These are phyloP conservation scores for Phialophora chinensis DNA, from an alignment of 2,329 filamentous ascomycete genomes.

Conservation along the genomic window DNA sequence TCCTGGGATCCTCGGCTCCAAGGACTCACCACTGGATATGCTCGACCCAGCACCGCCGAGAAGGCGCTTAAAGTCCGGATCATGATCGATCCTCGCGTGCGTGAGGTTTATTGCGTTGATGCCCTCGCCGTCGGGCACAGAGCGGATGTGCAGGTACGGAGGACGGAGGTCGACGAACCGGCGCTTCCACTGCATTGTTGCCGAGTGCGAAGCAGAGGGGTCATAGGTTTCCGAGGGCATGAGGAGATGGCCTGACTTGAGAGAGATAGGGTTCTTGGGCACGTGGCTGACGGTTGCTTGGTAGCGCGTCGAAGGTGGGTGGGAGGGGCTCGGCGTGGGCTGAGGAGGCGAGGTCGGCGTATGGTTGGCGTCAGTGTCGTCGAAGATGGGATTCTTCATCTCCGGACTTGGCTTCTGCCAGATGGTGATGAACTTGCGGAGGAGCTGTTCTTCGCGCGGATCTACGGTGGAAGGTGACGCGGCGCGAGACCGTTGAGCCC, in stretches of 20 bases:
- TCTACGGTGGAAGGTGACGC: slow-evolving; percentile 28
- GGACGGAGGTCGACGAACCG: slow-evolving; percentile 90
- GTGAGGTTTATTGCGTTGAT: slow-evolving; percentile 85
- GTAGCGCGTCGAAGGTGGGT: slow-evolving; percentile 64
- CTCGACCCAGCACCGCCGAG: slow-evolving; percentile 58
- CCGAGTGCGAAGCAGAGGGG: slow-evolving; percentile 43
- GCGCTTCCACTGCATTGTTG: slow-evolving; percentile 81
- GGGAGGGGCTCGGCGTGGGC: slow-evolving; percentile 31
- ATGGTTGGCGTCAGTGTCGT: slow-evolving; percentile 52
- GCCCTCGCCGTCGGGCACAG: slow-evolving; percentile 83
- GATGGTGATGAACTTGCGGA: slow-evolving; percentile 46
- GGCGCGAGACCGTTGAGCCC: slow-evolving; percentile 23
- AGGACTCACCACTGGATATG: slow-evolving; percentile 22
- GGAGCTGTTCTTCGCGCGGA: slow-evolving; percentile 45
- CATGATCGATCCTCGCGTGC: slow-evolving; percentile 89
- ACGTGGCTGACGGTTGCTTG: slow-evolving; percentile 78
- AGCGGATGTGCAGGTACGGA: slow-evolving; percentile 91
- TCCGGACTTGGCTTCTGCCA: slow-evolving; percentile 44
- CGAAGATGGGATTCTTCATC: slow-evolving; percentile 51
- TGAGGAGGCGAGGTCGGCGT: slow-evolving; percentile 36
- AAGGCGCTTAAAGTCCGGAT: slow-evolving; percentile 82
- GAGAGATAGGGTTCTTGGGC: slow-evolving; percentile 77
- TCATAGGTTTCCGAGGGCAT: slow-evolving; percentile 74
- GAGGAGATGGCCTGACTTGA: slow-evolving; percentile 88
- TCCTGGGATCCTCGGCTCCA: slow-evolving; percentile 40